Base-by-base conservation (phyloP, 352 stramenopile genomes). In the Phytophthora kernoviae region DNA sequence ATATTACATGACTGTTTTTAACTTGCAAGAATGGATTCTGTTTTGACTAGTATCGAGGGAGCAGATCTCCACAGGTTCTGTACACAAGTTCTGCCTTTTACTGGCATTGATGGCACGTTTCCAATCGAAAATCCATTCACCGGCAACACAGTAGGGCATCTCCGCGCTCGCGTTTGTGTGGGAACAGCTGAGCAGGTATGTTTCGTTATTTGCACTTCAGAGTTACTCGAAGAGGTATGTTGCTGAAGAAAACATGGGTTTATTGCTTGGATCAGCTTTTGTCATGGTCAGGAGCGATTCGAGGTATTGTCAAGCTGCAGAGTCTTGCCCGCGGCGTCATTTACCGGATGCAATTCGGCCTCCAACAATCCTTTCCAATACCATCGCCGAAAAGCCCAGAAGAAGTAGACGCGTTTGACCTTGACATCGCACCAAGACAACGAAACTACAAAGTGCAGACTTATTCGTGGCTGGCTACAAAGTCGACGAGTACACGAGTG, bases 111-210 rank as follows among this genome's bases (percentile, higher is more conserved):
- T 50, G 55, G 37, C 7, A 24, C 1, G n/a, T 63, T 80, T 21
- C 58, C 66, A 12, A 65, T 90, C 33, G 51, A 77, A 1, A 72
- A 90, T 56, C 74, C 66, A 2, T 78, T 90, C 18, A 70, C 63
- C 4, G 77, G 77, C 0, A 26, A 54, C n/a, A 22, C 40, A 0
- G 54, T 49, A n/a, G 81, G 81, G 2, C 50, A 61, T 24, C 37
- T 90, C 10, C 69, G 66, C 14, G 50, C 62, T 43, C 58, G 69
- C 24, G 34, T 81, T 24, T 74, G 66, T 11, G 39, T 86, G 14
- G 81, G 81, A 1, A 87, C 81, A 26, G 67, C 72, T 22, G 76
- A 90, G 20, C 81, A 90, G 61, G 66, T 90, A 61, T 21, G 15
- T 4, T 40, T 55, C 1, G 0, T 52, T 26, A 15, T 1, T 45